Percentiles rank a stretch among this genome's conserved stretches.
These are phyloP conservation scores for Termitomyces sp. DNA, from an alignment of 768 basidiomycete species.

Conservation along the genomic window DNA sequence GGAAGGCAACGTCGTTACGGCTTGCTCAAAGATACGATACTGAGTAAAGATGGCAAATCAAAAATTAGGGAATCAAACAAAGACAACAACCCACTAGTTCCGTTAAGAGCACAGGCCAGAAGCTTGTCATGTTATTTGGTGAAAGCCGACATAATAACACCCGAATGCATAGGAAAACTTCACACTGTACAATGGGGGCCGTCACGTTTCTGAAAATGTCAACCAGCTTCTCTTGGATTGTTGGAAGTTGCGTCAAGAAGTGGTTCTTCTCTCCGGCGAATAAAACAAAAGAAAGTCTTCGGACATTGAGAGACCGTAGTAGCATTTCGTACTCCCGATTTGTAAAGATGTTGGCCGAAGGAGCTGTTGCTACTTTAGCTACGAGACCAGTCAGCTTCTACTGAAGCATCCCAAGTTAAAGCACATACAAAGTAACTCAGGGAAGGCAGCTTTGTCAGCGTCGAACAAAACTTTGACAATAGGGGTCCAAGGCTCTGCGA, in stretches of 20 bases:
- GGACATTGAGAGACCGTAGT: conserved; percentile 76
- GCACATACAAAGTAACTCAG: conserved; percentile 72
- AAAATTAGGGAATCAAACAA: neutral
- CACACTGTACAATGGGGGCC: conserved; percentile 83
- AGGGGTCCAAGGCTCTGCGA: conserved; percentile 63
- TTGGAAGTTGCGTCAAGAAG: conserved; percentile 83
- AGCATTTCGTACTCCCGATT: conserved; percentile 94
- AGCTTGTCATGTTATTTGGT: conserved; percentile 86
- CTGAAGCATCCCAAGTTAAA: neutral
- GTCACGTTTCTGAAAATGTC: conserved; percentile 81
- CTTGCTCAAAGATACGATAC: conserved; percentile 88
- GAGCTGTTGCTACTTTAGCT: conserved; percentile 77
- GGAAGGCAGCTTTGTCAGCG: conserved; percentile 79
- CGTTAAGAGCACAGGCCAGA: conserved; percentile 94
- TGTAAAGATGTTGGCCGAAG: conserved; percentile 95
- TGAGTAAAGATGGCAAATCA: conserved; percentile 21
- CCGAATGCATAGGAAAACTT: conserved; percentile 91
- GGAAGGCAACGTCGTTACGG: conserved; percentile 60
- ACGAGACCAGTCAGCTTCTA: conserved; percentile 3
- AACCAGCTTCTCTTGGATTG: conserved; percentile 95
- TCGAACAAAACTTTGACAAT: conserved; percentile 80
- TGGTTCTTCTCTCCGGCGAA: conserved; percentile 88
- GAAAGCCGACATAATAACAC: conserved; percentile 88
- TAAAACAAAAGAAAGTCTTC: conserved; percentile 83
- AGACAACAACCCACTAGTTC: conserved; percentile 62